Evolutionary conservation across 257 asterid genomes (phyloP), one percentile per base, ranked within the genome.

Genomic region (Salvia splendens): DNA sequence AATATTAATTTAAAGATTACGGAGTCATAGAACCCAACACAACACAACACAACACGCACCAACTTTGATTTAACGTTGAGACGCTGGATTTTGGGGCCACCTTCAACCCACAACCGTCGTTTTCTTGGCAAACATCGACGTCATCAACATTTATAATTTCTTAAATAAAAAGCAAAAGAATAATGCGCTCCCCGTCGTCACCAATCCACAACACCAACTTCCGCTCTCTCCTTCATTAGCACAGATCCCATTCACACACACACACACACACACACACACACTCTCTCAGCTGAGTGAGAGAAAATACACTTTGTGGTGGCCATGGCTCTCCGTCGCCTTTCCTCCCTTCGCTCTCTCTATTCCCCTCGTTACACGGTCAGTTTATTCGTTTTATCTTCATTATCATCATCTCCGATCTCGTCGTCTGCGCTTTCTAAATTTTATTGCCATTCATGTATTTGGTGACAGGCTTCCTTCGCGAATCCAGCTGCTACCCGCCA

Each of bases 311-410:
- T 17, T 55, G 64, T 41, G 38, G 82, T 87, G 84, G 84, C 89
- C 61, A 81, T 86, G 83, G 95, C 95, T 56, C 78, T 92, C 75
- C 95, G 96, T 45, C 79, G 88, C 55, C 69, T 87, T 70, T 85
- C 88, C 50, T 71, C 81, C 62, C 65, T 71, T 20, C 84, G 82
- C 38, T 77, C 82, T 33, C 71, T 80, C 55, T 68, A 75, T 36
- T 83, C 83, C 53, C 77, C 67, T n/a, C 61, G 65, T 63, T 77
- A 65, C 83, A 76, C 75, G 98, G 98, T 90, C 36, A 3, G 6
- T 1, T 24, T 51, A 14, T 2, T 53, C 41, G 3, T 61, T 20
- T 41, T 5, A 7, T 17, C 10, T 11, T 5, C 14, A 41, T 12
- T 14, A 16, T 46, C n/a, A 4, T 65, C 10, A 47, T 50, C 61